Evolutionary conservation across 2,329 filamentous ascomycete species (phyloP).

Genomic region (Aspergillus caelatus): DNA sequence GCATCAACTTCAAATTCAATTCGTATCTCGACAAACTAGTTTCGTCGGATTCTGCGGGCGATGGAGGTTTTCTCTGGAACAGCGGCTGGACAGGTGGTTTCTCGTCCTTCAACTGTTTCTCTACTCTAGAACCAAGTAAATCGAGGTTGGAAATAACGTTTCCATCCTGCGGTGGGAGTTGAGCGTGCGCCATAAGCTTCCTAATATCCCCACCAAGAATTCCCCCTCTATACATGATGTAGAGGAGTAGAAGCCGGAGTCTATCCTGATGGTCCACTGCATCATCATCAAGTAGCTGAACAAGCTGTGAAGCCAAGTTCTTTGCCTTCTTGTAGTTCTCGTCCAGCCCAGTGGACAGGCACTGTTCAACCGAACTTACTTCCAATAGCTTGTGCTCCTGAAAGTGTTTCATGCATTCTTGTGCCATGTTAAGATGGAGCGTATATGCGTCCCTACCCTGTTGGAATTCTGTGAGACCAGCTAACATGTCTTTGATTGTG

Average conservation of each 20-base stretch:
- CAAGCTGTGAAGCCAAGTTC: slow-evolving; percentile 81
- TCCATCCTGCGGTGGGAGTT: slow-evolving; percentile 72
- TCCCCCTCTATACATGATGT: slow-evolving; percentile 82
- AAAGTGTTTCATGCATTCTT: slow-evolving; percentile 95
- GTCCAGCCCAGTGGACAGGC: slow-evolving; percentile 85
- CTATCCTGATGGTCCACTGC: slow-evolving; percentile 72
- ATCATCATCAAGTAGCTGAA: slow-evolving; percentile 85
- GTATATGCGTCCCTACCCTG: slow-evolving; percentile 95
- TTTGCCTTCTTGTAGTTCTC: slow-evolving; percentile 92
- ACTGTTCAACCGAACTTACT: slow-evolving; percentile 86
- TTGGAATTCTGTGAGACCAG: slow-evolving; percentile 89
- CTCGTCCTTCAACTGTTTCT: slow-evolving; percentile 75
- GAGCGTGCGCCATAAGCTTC: slow-evolving; percentile 80
- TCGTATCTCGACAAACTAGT: slow-evolving; percentile 86
- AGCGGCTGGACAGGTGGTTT: slow-evolving; percentile 67
- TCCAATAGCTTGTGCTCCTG: slow-evolving; percentile 82
- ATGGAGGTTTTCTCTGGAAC: slow-evolving; percentile 68
- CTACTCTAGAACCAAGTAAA: slow-evolving; percentile 74
- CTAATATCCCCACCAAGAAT: slow-evolving; percentile 81
- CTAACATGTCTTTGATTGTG: slow-evolving; percentile 96
- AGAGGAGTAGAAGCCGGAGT: slow-evolving; percentile 81
- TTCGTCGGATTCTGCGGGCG: slow-evolving; percentile 67
- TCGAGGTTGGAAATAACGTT: slow-evolving; percentile 75
- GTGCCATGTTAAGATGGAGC: slow-evolving; percentile 92
- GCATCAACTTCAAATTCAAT: slow-evolving; percentile 76